Evolutionary conservation across 2,329 filamentous ascomycete genomes (phyloP), one percentile per base, ranked within the genome.

Genomic region (Colletotrichum orchidophilum): DNA sequence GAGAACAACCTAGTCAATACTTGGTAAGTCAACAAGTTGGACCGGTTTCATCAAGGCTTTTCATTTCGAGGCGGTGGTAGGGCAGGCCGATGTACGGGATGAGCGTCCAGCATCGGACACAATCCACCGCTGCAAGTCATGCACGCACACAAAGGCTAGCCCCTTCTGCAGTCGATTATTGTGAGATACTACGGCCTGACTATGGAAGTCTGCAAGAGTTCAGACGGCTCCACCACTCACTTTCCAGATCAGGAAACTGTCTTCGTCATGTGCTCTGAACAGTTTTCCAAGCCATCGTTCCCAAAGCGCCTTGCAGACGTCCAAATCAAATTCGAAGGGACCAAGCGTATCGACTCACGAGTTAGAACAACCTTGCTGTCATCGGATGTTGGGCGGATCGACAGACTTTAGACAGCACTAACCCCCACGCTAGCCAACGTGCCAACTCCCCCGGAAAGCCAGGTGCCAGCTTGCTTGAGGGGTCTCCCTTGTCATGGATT

Each of bases 351-450:
- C 8, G 46, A 27, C 39, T 46, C 39, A 50, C 21, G 15, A 24
- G 21, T 33, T 18, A 21, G 21, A 29, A 39, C n/a, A 35, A 26
- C 29, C 29, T 13, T 62, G 27, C 27, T 35, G 15, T 29, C 62
- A 53, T 52, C 63, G 33, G 63, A 61, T 39, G 35, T 29, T 24
- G 54, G 63, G 42, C 18, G 39, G 55, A 53, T 61, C 63, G 55
- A 61, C 63, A 35, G 5, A 29, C 54, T 39, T 29, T 26, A 31
- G 46, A 33, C 9, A 49, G 13, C 33, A 42, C 62, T 61, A 66
- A 55, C 66, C 66, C 66, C 66, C 66, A 66, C 66, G 55, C 62
- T 66, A 63, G 18, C 29, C 33, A 53, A 29, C 26, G 11, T 42
- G n/a, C 21, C 63, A 42, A 11, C 39, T 46, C 39, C 39, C 39